Evolutionary conservation across 768 basidiomycete species (phyloP).

Genomic region (Boletus coccyginus): DNA sequence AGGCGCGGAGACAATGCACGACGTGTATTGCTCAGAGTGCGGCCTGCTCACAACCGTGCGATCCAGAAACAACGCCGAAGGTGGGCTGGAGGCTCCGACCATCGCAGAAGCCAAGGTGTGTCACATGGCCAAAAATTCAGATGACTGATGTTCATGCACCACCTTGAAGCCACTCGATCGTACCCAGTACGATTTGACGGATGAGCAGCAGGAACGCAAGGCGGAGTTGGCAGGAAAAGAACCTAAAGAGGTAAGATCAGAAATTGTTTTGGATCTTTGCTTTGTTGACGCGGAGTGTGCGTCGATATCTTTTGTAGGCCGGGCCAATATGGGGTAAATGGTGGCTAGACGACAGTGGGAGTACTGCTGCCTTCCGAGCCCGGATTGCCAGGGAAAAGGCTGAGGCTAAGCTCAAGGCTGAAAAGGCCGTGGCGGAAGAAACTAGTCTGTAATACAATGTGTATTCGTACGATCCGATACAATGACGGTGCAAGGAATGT

Average conservation of each 20-base stretch:
- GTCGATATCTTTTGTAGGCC: background rate
- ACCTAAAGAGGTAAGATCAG: background rate
- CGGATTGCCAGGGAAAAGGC: constrained; percentile 10
- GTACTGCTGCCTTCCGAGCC: constrained; percentile 12
- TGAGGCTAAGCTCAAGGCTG: constrained; percentile 1
- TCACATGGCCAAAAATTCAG: background rate
- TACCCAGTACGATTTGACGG: constrained; percentile 10
- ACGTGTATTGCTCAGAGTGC: constrained; percentile 20
- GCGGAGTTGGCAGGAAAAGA: background rate
- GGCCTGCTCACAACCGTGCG: constrained; percentile 10
- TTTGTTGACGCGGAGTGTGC: background rate
- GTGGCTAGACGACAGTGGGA: constrained; percentile 16
- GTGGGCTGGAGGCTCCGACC: constrained; percentile 11
- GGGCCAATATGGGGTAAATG: constrained; percentile 3
- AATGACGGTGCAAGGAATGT: background rate
- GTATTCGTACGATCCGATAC: background rate
- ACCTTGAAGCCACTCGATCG: constrained; percentile 11
- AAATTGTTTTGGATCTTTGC: background rate
- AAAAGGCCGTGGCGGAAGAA: background rate
- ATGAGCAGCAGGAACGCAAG: constrained; percentile 7
- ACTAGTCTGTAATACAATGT: background rate
- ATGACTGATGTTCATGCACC: background rate
- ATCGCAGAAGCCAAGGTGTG: constrained; percentile 7
- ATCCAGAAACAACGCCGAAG: constrained; percentile 15
- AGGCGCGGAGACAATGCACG: constrained; percentile 18